A percentile compares a stretch with the other conserved stretches of the same genome.
Conservation (phyloP, 371 early-diverging fungal species). For the Mucor circinelloides region DNA sequence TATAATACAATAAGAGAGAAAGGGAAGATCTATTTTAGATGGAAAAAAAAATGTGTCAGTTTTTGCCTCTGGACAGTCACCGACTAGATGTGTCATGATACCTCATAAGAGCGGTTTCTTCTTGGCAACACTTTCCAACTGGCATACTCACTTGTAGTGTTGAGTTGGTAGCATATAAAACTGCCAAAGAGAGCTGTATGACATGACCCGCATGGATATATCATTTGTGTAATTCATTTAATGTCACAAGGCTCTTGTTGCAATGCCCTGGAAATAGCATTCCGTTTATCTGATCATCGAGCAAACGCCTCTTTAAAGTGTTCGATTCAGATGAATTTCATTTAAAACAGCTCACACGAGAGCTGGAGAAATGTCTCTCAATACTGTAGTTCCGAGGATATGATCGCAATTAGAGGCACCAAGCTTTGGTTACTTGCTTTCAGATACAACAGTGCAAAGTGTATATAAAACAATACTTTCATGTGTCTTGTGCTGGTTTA, state of each 20-base stretch:
- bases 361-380: too few relatives aligned
- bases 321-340: not conserved
- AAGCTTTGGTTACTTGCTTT: too few relatives aligned
- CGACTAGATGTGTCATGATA: not conserved
- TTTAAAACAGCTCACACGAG: too few relatives aligned
- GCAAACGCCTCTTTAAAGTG: not conserved
- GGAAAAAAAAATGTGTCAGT: constrained; percentile 4
- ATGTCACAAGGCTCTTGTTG: not conserved
- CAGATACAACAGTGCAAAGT: too few relatives aligned
- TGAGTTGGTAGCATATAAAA: not conserved
- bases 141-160: too few relatives aligned
- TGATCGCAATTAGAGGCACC: too few relatives aligned
- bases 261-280: not conserved
- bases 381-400: too few relatives aligned
- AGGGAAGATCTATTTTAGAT: not conserved
- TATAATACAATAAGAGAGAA: not conserved
- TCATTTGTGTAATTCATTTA: not conserved
- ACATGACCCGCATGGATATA: not conserved
- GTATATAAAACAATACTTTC: too few relatives aligned
- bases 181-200: not conserved
- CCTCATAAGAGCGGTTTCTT: not conserved
- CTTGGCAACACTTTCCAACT: too few relatives aligned
- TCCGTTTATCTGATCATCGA: not conserved
- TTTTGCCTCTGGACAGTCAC: constrained; percentile 1
- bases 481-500: too few relatives aligned